Base-by-base conservation (phyloP, 2,329 filamentous ascomycete species). In the Ceratocystis eucalypticola region DNA sequence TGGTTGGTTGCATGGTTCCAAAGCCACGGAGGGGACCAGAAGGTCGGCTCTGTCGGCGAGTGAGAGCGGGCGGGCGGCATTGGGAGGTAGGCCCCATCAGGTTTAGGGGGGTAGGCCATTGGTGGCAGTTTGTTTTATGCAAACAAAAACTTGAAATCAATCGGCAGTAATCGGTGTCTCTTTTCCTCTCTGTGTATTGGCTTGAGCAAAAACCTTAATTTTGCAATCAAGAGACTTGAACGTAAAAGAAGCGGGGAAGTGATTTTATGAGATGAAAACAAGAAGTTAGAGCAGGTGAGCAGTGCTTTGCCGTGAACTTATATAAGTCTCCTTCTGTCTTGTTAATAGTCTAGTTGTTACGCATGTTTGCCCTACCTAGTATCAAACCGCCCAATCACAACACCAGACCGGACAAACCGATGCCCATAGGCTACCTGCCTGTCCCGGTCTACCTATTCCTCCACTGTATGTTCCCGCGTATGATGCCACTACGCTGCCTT, bases 1-100 rank as follows among this genome's bases (percentile, higher is more conserved):
- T 46, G 62, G 28, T 48, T 28, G 7, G 62, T 17, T 3, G 25
- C 8, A 30, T 53, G 7, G 45, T 61, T 12, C 64, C 22, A 61
- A 61, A 61, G 64, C n/a, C 41, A 65, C 5, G 59, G 41, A 8
- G 64, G 64, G 25, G 64, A 48, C 64, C 64, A 65, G 12, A 61
- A 5, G 17, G 5, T 8, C n/a, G n/a, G 48, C 46, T 30, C 46
- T 33, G 1, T 44, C 8, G 45, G 30, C 30, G 55, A 30, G 41
- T 33, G 44, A 22, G 61, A 6, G 25, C 33, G 33, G 20, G 28
- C n/a, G 41, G 41, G 61, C 8, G 64, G 64, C 50, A 65, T 65
- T n/a, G 64, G 41, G 22, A 45, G 37, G 46, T 65, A 65, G 41
- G 44, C 44, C 2, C 55, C 50, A 10, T 57, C 64, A 17, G 64